phyloP scores from a whole-genome alignment of 2,329 filamentous ascomycete genomes.

The Neonectria hederae region DNA sequence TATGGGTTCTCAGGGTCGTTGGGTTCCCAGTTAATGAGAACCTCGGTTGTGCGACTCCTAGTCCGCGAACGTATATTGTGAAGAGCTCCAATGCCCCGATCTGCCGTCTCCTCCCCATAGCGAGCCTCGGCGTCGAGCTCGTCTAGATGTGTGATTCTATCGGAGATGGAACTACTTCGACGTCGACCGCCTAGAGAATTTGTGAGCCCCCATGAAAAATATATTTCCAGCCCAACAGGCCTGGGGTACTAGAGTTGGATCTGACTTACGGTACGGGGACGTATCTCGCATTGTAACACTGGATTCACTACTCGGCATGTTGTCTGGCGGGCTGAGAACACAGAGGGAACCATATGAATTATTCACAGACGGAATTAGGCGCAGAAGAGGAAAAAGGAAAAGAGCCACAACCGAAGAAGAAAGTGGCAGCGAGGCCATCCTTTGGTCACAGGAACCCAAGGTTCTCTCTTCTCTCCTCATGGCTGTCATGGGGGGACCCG shows the following conservation, averaged over 20 bases:
- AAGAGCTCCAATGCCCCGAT: conserved; percentile 47
- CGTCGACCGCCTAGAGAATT: conserved; percentile 35
- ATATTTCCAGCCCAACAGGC: background rate
- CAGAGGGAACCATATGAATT: conserved; percentile 4
- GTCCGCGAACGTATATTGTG: conserved; percentile 49
- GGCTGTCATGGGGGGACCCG: conserved; percentile 19
- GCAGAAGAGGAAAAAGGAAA: conserved; percentile 9
- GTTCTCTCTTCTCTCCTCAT: conserved; percentile 30
- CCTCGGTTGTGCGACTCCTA: conserved; percentile 44
- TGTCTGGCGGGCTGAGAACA: conserved; percentile 16
- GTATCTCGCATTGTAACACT: conserved; percentile 41
- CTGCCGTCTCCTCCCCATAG: conserved; percentile 54
- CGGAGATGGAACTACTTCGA: conserved; percentile 37
- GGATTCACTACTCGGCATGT: conserved; percentile 41
- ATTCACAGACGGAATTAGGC: conserved; percentile 28
- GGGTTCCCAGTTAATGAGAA: conserved; percentile 56
- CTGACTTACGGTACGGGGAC: conserved; percentile 41
- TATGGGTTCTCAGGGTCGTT: conserved; percentile 63
- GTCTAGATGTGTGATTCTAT: conserved; percentile 43
- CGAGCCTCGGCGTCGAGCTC: conserved; percentile 53
- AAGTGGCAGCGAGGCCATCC: conserved; percentile 10
- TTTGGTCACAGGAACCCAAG: conserved; percentile 24
- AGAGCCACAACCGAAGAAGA: conserved; percentile 2
- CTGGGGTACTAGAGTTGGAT: background rate
- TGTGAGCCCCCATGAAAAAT: conserved; percentile 26